Base-by-base conservation (phyloP, 2,329 filamentous ascomycete genomes). In the Talaromyces sp. region DNA sequence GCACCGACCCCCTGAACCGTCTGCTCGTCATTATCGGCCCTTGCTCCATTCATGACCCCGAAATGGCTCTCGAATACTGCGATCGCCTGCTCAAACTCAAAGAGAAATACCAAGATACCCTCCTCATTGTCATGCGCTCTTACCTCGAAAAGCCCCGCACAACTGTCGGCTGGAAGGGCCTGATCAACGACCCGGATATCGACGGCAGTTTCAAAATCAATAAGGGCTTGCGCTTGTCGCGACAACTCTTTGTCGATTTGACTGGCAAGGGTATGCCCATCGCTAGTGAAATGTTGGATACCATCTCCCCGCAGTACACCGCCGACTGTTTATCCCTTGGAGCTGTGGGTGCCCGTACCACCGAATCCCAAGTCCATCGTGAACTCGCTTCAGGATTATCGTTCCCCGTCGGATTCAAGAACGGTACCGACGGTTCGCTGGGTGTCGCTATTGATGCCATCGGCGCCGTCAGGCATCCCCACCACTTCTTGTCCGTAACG, bases 391-490 rank as follows among this genome's bases (percentile, higher is more conserved):
- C 91, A 62, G 95, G 95, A 74, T 84, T 98, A 41, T 96, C 91
- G 71, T 98, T 97, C 90, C 95, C 95, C 1, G 93, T 99, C 11
- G 95, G 95, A 60, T 99, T 99, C 90, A 99, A 99, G 87, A 99
- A 99, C 79, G 95, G 95, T 69, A 99, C 95, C 37, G 95, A 99
- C 76, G 95, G 95, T 60, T 90, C 89, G 9, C 82, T 98, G 57
- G 87, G 89, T 64, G 93, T 98, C 3, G 93, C 95, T 13, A 92
- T 98, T 71, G 95, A 99, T 76, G 95, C 95, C 60, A 97, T 98
- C 76, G 93, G 93, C 67, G 92, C 95, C 16, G 94, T 96, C 60
- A 88, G 87, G 76, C 92, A 96, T 75, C 92, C 92, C 16, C 95
- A 99, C 75, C 93, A 97, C 83, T 98, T 99, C 85, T 85, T 99